Percentiles rank a stretch among this genome's conserved stretches.
Evolutionary conservation across 2,329 filamentous ascomycete species (phyloP).

Genomic region (Hypoxylon sp.): DNA sequence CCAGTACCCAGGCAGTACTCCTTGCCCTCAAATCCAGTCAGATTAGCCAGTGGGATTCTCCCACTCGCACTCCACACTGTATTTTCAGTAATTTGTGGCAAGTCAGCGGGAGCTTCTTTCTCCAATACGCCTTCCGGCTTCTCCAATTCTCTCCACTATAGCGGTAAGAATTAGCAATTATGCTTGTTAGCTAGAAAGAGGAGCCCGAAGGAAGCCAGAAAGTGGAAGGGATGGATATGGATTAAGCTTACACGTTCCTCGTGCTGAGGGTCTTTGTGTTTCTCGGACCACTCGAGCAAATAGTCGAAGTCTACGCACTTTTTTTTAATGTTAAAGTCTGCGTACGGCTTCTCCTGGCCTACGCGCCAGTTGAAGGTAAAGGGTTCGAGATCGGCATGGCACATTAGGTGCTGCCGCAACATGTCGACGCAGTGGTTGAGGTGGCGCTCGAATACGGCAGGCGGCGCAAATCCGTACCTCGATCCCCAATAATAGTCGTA

Average conservation of each 20-base stretch:
- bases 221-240: not conserved
- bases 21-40: slow-evolving; percentile 13
- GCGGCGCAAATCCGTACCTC: slow-evolving; percentile 15
- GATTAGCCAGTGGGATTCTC: slow-evolving; percentile 15
- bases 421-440: slow-evolving; percentile 21
- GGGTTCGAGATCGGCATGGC: slow-evolving; percentile 17
- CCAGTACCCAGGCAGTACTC: slow-evolving; percentile 15
- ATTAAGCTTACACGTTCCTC: slow-evolving; percentile 6
- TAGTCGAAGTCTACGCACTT: slow-evolving; percentile 22
- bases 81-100: slow-evolving; percentile 19
- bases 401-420: slow-evolving; percentile 23
- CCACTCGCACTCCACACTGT: slow-evolving; percentile 15
- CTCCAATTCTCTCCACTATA: slow-evolving; percentile 7
- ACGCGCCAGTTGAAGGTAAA: slow-evolving; percentile 22
- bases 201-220: not conserved
- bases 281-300: slow-evolving; percentile 22
- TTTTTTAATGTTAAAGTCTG: slow-evolving; percentile 19
- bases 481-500: slow-evolving; percentile 23
- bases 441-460: slow-evolving; percentile 16
- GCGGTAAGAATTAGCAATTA: slow-evolving; percentile 7
- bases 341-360: slow-evolving; percentile 16
- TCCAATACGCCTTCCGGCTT: slow-evolving; percentile 14
- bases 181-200: not conserved
- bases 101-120: slow-evolving; percentile 21
- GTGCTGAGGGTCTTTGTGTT: slow-evolving; percentile 16